Evolutionary conservation across 179 eudicot genomes (phyloP).

Genomic region (Camellia oleifera): DNA sequence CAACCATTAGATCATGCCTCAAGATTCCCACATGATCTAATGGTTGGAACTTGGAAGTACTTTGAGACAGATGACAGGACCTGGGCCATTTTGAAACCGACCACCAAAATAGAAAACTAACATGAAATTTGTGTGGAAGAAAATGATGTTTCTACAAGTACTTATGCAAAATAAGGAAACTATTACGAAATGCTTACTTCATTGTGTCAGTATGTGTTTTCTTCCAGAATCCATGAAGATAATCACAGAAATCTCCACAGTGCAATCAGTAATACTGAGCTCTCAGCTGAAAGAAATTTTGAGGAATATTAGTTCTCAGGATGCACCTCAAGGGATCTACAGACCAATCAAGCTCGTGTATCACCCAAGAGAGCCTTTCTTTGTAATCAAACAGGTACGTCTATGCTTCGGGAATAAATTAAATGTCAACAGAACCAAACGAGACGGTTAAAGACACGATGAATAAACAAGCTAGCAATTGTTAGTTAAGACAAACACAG

Average conservation of each 20-base stretch:
- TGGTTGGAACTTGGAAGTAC: no score
- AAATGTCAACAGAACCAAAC: background rate
- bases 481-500: background rate
- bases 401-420: background rate
- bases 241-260: conserved; percentile 65
- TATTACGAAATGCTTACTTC: conserved; percentile 1
- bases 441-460: background rate
- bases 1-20: no score
- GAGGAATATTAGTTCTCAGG: conserved; percentile 37
- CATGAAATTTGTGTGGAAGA: background rate
- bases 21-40: no score
- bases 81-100: no score
- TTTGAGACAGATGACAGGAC: no score
- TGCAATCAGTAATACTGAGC: conserved; percentile 72
- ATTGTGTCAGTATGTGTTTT: conserved; percentile 1
- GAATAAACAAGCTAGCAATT: background rate
- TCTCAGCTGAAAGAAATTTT: conserved; percentile 77
- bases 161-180: background rate
- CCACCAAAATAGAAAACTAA: background rate
- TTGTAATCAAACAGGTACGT: conserved; percentile 66
- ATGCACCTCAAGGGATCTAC: conserved; percentile 41
- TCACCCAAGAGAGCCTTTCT: conserved; percentile 90
- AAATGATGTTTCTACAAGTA: conserved; percentile 6
- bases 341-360: conserved; percentile 75
- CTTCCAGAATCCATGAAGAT: conserved; percentile 57